A percentile compares a stretch with the other conserved stretches of the same genome.
These are phyloP conservation scores for Discostella pseudostelligera DNA, from an alignment of 108 stramenopile genomes.

Conservation along the genomic window DNA sequence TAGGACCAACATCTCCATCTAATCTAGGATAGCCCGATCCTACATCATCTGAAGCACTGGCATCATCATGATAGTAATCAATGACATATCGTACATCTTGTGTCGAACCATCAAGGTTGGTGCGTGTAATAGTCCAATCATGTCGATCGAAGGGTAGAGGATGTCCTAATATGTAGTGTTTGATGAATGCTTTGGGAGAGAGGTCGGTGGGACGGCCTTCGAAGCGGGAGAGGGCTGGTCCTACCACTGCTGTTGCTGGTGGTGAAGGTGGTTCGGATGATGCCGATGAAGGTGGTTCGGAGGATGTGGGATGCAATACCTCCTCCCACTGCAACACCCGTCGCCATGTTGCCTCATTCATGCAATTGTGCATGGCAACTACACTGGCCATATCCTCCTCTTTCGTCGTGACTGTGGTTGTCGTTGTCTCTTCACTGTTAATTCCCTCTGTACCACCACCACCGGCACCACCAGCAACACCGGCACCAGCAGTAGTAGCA, in stretches of 20 bases:
- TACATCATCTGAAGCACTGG: slow-evolving; percentile 43
- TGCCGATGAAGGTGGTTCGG: too few species aligned
- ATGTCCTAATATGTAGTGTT: slow-evolving; percentile 85
- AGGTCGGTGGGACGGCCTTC: slow-evolving; percentile 91
- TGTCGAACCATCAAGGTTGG: slow-evolving; percentile 60
- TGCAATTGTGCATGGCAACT: slow-evolving; percentile 98
- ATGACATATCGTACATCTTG: slow-evolving; percentile 92
- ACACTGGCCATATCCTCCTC: slow-evolving; percentile 89
- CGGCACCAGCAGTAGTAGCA: neutral
- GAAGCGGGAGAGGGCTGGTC: slow-evolving; percentile 70
- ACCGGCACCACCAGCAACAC: neutral
- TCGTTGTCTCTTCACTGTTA: neutral
- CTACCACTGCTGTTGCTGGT: slow-evolving; percentile 6
- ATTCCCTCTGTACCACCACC: neutral
- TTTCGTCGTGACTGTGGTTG: slow-evolving; percentile 26
- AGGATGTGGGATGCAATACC: slow-evolving; percentile 41
- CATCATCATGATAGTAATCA: slow-evolving; percentile 98
- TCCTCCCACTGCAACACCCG: slow-evolving; percentile 95
- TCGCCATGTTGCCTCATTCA: slow-evolving; percentile 98
- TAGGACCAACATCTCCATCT: slow-evolving; percentile 43
- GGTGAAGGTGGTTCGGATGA: too few species aligned
- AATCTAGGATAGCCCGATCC: slow-evolving; percentile 59
- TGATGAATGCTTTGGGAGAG: slow-evolving; percentile 89
- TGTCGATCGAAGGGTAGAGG: slow-evolving; percentile 98
- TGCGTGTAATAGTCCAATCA: slow-evolving; percentile 94